Evolutionary conservation across 208 protist genomes (phyloP).

Genomic region (Trypanosoma brucei): DNA sequence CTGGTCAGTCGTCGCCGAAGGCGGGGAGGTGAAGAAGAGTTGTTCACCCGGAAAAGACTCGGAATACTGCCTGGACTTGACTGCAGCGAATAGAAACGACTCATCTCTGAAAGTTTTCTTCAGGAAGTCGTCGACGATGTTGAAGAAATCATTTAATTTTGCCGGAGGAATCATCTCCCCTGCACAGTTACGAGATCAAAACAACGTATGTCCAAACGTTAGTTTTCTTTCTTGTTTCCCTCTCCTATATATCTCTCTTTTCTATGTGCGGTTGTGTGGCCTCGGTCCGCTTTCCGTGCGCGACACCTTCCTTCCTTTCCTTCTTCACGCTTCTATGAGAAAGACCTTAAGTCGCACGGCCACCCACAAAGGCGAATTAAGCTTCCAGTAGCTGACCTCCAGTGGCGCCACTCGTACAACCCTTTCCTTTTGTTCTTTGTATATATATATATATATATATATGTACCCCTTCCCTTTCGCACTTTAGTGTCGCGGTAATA

Average conservation of each 20-base stretch:
- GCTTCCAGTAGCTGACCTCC: too few relatives aligned
- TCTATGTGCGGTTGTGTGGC: conserved; percentile 1
- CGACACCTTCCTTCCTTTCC: background rate
- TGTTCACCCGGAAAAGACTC: conserved; percentile 39
- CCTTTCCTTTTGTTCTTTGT: too few relatives aligned
- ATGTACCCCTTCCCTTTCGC: too few relatives aligned
- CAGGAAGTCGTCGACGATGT: conserved; percentile 82
- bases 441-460: too few relatives aligned
- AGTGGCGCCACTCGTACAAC: too few relatives aligned
- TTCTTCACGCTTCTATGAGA: background rate
- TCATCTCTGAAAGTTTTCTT: conserved; percentile 85
- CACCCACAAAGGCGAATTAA: too few relatives aligned
- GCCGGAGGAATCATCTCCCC: conserved; percentile 50
- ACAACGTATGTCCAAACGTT: background rate
- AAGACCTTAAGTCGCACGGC: too few relatives aligned
- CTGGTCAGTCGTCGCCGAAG: conserved; percentile 1
- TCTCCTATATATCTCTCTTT: conserved; percentile 3
- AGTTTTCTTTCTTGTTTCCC: conserved; percentile 3
- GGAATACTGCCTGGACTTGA: conserved; percentile 74
- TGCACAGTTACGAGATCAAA: background rate
- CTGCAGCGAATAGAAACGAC: conserved; percentile 54
- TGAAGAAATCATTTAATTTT: conserved; percentile 75
- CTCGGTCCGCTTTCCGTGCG: background rate
- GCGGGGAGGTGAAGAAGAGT: conserved; percentile 25
- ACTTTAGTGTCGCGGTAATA: too few relatives aligned